Conservation (phyloP, 73 alveolate genomes). For the Symbiodinium natans region DNA sequence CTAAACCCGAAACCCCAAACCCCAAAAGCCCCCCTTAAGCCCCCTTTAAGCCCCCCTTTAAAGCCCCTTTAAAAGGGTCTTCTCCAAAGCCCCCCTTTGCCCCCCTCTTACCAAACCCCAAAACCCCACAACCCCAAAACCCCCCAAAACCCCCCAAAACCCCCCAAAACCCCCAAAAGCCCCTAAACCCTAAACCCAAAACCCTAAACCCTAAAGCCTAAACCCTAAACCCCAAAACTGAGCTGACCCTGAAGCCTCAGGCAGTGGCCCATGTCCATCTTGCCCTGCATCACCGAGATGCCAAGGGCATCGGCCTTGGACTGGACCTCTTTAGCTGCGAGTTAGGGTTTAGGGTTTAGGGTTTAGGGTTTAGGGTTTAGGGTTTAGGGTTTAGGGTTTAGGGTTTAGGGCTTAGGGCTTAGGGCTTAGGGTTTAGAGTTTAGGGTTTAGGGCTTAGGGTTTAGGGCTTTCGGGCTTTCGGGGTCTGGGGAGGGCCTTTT, state of each 20-base stretch:
- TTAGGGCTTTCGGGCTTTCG: too few species aligned
- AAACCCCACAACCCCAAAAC: too few species aligned
- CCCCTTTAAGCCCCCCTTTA: too few species aligned
- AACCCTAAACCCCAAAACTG: background rate
- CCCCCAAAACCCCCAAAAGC: too few species aligned
- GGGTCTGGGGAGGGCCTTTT: background rate
- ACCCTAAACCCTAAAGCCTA: background rate
- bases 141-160: too few species aligned
- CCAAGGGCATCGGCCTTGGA: slow-evolving; percentile 85
- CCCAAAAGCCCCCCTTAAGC: too few species aligned
- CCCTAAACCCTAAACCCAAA: background rate
- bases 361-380: background rate
- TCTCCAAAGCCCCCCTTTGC: too few species aligned
- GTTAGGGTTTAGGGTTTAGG: background rate
- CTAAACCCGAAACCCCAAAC: background rate
- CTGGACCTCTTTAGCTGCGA: background rate
- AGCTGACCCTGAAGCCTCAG: background rate
- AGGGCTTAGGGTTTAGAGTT: background rate
- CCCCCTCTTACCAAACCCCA: too few species aligned
- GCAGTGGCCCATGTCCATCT: slow-evolving; percentile 61
- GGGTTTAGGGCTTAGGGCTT: background rate
- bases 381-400: background rate
- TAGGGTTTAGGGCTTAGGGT: background rate
- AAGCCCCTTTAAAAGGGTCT: too few species aligned
- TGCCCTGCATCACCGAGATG: slow-evolving; percentile 68